phyloP scores from a whole-genome alignment of 2,329 filamentous ascomycete species.

The Penicillium sp. region DNA sequence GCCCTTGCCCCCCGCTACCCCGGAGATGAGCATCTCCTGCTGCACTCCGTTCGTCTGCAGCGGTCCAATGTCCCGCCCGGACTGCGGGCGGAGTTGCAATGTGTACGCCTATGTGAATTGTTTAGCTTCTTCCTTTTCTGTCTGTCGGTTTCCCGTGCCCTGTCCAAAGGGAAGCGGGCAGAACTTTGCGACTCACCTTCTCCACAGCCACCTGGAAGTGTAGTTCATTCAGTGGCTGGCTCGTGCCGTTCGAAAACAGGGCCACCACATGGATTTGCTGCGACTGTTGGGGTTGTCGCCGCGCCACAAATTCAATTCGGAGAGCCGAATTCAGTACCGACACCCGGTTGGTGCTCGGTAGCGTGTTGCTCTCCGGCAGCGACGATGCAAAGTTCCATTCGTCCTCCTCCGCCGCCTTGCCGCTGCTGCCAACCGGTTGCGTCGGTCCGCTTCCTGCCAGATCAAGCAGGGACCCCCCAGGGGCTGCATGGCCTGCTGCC shows the following conservation, averaged over 20 bases:
- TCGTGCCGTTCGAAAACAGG: constrained; percentile 77
- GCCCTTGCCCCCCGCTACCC: constrained; percentile 64
- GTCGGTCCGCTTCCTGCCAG: constrained; percentile 21
- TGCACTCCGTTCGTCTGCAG: constrained; percentile 66
- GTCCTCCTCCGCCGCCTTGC: constrained; percentile 57
- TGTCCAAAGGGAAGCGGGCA: no score
- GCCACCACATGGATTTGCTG: constrained; percentile 61
- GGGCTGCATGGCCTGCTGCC: no score
- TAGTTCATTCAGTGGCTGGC: constrained; percentile 64
- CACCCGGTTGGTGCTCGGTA: constrained; percentile 55
- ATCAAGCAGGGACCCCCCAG: constrained; percentile 28
- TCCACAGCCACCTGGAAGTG: constrained; percentile 90
- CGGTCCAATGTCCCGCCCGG: constrained; percentile 64
- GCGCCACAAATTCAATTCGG: constrained; percentile 64
- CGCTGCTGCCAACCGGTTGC: constrained; percentile 20
- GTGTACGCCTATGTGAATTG: no score
- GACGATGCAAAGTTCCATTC: constrained; percentile 92
- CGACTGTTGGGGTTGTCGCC: constrained; percentile 46
- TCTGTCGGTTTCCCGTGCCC: no score
- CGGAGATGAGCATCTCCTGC: constrained; percentile 69
- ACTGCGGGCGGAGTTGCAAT: constrained; percentile 75
- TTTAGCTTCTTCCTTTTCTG: no score
- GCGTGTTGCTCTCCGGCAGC: constrained; percentile 52
- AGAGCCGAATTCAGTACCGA: constrained; percentile 62
- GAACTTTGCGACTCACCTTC: constrained; percentile 68